Evolutionary conservation across 371 early-diverging fungal species (phyloP).

Genomic region (Mucor racemosus): DNA sequence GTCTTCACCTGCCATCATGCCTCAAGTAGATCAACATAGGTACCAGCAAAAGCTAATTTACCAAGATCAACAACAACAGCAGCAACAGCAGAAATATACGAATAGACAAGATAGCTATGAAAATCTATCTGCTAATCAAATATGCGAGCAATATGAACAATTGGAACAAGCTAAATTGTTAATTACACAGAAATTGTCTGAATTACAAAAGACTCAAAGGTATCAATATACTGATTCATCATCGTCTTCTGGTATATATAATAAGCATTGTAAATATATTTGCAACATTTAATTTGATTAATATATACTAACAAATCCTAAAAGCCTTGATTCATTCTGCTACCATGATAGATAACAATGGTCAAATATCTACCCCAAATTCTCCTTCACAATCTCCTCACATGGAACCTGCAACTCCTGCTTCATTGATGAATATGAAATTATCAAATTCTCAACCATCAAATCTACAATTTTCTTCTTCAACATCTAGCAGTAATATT

Average conservation of each 20-base stretch:
- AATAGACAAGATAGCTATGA: conserved; percentile 2
- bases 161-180: conserved; percentile 42
- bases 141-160: conserved; percentile 51
- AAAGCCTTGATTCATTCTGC: neutral
- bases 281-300: neutral
- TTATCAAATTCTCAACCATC: conserved; percentile 8
- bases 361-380: conserved; percentile 8
- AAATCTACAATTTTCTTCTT: conserved; percentile 18
- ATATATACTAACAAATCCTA: neutral
- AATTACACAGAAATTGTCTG: conserved; percentile 44
- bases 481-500: neutral
- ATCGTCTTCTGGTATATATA: neutral
- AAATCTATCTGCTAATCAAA: conserved; percentile 37
- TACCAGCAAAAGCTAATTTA: conserved; percentile 8
- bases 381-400: conserved; percentile 18
- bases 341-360: neutral
- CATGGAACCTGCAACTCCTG: conserved; percentile 66
- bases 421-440: conserved; percentile 63
- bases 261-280: neutral
- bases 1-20: conserved; percentile 63
- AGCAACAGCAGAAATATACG: neutral
- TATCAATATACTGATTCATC: conserved; percentile 2
- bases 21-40: conserved; percentile 27
- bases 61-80: conserved; percentile 8
- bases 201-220: conserved; percentile 35